A percentile compares a stretch with the other conserved stretches of the same genome.
Evolutionary conservation across 257 asterid species (phyloP).

Genomic region (Sherardia arvensis): DNA sequence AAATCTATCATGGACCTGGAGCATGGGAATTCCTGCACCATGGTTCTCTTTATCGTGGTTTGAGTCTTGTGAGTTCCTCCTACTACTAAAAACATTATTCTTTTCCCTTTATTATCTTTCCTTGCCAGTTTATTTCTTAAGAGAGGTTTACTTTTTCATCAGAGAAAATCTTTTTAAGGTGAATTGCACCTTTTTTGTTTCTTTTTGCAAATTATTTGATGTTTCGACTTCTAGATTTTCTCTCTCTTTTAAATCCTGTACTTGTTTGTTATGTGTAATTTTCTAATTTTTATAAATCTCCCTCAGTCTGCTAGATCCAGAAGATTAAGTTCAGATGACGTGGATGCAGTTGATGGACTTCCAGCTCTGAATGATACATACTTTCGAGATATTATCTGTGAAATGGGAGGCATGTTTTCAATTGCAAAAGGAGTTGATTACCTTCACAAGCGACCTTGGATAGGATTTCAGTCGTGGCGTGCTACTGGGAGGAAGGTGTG

Average conservation of each 20-base stretch:
- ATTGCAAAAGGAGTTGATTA: conserved; percentile 76
- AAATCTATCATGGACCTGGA: conserved; percentile 86
- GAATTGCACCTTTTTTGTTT: neutral
- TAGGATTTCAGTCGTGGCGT: conserved; percentile 99
- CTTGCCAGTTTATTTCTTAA: neutral
- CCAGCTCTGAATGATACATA: conserved; percentile 72
- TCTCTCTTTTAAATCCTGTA: neutral
- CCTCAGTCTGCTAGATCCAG: conserved; percentile 56
- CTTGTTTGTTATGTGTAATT: neutral
- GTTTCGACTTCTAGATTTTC: neutral
- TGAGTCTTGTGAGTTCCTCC: conserved; percentile 75
- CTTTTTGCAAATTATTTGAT: neutral
- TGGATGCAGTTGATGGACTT: conserved; percentile 88
- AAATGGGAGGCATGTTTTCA: conserved; percentile 91
- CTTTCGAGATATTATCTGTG: conserved; percentile 78
- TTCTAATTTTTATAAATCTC: conserved; percentile 21
- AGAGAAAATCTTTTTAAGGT: neutral
- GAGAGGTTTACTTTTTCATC: neutral
- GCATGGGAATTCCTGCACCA: conserved; percentile 97
- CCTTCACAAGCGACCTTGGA: conserved; percentile 95
- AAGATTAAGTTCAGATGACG: conserved; percentile 83
- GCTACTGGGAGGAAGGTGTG: conserved; percentile 84
- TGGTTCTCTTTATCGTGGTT: conserved; percentile 96
- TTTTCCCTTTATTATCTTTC: neutral
- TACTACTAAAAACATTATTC: neutral